Evolutionary conservation across 2,329 filamentous ascomycete species (phyloP).

Genomic region (Atkinsonella texensis): DNA sequence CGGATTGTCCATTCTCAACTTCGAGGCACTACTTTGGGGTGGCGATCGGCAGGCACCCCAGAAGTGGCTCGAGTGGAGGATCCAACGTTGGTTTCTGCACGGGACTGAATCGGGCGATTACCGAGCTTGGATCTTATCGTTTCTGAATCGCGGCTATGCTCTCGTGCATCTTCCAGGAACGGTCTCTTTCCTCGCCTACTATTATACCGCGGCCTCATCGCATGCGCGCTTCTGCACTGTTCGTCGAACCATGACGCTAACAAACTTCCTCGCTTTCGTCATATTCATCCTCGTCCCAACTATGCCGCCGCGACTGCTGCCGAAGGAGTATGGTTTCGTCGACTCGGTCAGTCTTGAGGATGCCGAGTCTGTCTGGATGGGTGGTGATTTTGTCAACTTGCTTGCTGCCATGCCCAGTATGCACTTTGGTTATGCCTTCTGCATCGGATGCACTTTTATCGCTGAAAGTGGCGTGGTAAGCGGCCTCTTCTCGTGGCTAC

Average conservation of each 20-base stretch:
- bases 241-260: conserved; percentile 42
- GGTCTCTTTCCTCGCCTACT: conserved; percentile 47
- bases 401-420: conserved; percentile 45
- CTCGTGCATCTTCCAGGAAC: conserved; percentile 64
- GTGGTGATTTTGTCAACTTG: conserved; percentile 38
- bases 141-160: conserved; percentile 57
- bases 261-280: conserved; percentile 42
- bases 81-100: conserved; percentile 47
- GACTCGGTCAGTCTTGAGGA: conserved; percentile 37
- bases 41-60: conserved; percentile 5
- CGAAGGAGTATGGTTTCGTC: conserved; percentile 42
- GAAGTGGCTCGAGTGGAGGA: conserved; percentile 13
- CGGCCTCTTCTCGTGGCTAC: conserved; percentile 14
- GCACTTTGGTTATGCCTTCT: conserved; percentile 44
- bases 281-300: conserved; percentile 44
- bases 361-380: conserved; percentile 16
- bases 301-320: conserved; percentile 44
- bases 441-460: conserved; percentile 37
- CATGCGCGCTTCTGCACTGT: conserved; percentile 39
- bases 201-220: conserved; percentile 55
- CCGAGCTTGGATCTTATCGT: conserved; percentile 38
- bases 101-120: conserved; percentile 31
- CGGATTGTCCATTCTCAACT: conserved; percentile 5
- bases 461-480: conserved; percentile 38
- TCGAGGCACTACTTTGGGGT: conserved; percentile 7